phyloP scores from a whole-genome alignment of 163 green algal species.

The Botryococcus braunii region DNA sequence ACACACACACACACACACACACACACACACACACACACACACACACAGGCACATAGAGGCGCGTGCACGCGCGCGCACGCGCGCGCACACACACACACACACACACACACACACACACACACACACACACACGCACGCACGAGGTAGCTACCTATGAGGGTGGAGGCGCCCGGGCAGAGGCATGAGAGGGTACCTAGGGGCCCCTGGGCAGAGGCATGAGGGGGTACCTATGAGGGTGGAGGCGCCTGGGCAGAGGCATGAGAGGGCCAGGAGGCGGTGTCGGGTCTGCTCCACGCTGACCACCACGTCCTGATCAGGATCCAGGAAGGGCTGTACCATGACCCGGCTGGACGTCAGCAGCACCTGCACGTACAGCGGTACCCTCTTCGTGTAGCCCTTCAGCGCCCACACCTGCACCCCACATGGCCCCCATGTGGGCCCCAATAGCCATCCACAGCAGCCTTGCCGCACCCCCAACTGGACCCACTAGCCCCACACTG shows the following conservation, averaged over 20 bases:
- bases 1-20: too few relatives aligned
- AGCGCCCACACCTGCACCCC: constrained; percentile 56
- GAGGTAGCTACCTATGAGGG: constrained; percentile 54
- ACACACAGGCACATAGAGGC: too few relatives aligned
- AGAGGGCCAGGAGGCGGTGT: constrained; percentile 63
- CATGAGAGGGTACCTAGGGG: constrained; percentile 55
- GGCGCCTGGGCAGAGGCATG: constrained; percentile 61
- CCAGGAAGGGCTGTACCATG: constrained; percentile 65
- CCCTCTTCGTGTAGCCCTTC: constrained; percentile 71
- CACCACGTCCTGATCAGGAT: constrained; percentile 59
- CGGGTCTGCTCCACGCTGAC: constrained; percentile 62
- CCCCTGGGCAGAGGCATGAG: too few relatives aligned
- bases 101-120: too few relatives aligned
- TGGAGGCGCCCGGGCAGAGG: constrained; percentile 66
- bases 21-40: too few relatives aligned
- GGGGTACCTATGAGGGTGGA: constrained; percentile 55
- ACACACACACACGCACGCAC: too few relatives aligned
- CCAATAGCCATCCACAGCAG: too few relatives aligned
- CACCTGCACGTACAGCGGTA: constrained; percentile 75
- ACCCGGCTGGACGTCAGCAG: constrained; percentile 39
- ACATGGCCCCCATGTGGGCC: too few relatives aligned
- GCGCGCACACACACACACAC: too few relatives aligned
- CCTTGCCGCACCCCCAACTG: neutral
- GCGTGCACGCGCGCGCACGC: too few relatives aligned
- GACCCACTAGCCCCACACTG: neutral